phyloP scores from a whole-genome alignment of 1,284 basidiomycete species.

The Boletellus sp. region DNA sequence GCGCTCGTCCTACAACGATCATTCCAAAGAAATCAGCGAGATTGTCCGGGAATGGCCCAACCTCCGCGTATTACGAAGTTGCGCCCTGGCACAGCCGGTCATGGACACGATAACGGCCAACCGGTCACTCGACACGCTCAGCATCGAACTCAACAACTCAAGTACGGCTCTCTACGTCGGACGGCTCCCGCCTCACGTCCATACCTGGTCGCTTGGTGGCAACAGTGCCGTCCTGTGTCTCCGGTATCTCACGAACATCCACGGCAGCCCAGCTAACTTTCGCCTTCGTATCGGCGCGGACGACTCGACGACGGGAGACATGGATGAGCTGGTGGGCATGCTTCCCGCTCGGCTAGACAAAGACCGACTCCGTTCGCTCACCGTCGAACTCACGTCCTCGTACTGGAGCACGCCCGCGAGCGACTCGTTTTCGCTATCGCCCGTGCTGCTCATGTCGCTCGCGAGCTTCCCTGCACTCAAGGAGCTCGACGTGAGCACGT shows the following conservation, averaged over 20 bases:
- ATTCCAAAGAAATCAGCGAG: conserved; percentile 24
- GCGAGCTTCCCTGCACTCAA: conserved; percentile 14
- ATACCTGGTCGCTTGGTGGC: conserved; percentile 24
- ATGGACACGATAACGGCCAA: conserved; percentile 20
- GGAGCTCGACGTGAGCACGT: conserved; percentile 20
- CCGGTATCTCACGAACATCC: conserved; percentile 21
- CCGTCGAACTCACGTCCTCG: conserved; percentile 25
- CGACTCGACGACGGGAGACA: conserved; percentile 20
- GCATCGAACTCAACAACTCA: conserved; percentile 29
- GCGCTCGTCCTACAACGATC: conserved; percentile 26
- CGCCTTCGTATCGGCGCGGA: conserved; percentile 24
- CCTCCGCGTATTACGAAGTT: conserved; percentile 18
- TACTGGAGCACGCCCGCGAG: conserved; percentile 25
- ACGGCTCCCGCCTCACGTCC: conserved; percentile 17
- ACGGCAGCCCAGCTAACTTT: conserved; percentile 16
- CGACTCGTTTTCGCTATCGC: conserved; percentile 22
- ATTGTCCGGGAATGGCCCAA: conserved; percentile 23
- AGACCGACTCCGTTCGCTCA: conserved; percentile 6
- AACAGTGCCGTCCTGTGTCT: conserved; percentile 23
- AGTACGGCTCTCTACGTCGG: conserved; percentile 19
- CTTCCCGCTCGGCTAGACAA: conserved; percentile 18
- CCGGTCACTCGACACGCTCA: conserved; percentile 17
- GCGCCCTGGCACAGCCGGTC: conserved; percentile 22
- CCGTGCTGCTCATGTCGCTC: conserved; percentile 18
- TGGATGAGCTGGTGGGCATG: conserved; percentile 10